Evolutionary conservation across 176 grass and related monocot genomes (phyloP).

Genomic region (Oryza brachyantha): DNA sequence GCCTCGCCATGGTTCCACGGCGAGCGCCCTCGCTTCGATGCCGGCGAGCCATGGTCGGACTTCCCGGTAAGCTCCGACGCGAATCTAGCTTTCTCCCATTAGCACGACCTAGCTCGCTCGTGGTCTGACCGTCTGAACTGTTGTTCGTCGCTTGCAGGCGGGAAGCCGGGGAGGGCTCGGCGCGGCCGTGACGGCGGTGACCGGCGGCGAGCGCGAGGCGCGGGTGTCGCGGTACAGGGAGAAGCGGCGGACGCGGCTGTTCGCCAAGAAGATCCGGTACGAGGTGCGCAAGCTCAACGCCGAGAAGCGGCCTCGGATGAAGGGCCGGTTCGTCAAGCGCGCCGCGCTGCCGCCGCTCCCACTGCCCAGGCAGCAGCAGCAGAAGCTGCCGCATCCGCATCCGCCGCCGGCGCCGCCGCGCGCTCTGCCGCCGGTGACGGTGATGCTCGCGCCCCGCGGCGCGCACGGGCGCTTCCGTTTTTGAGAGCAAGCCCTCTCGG

Average conservation of each 20-base stretch:
- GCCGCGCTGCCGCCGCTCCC: constrained; percentile 32
- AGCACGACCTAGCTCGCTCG: background rate
- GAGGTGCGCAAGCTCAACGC: constrained; percentile 99
- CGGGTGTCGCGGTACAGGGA: constrained; percentile 91
- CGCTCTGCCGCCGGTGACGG: constrained; percentile 24
- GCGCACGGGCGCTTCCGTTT: constrained; percentile 50
- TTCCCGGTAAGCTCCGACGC: constrained; percentile 42
- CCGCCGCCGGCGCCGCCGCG: constrained; percentile 9
- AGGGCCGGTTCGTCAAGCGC: constrained; percentile 95
- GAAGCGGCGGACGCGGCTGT: constrained; percentile 91
- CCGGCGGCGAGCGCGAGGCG: constrained; percentile 74
- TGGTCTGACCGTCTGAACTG: background rate
- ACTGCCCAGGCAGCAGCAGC: background rate
- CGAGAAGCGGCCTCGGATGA: constrained; percentile 97
- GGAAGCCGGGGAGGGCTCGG: constrained; percentile 16
- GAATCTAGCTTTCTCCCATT: background rate
- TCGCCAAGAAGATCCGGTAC: constrained; percentile 98
- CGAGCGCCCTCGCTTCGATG: constrained; percentile 51
- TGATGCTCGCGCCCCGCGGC: constrained; percentile 29
- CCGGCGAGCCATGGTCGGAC: constrained; percentile 53
- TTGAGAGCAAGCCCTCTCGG: constrained; percentile 29
- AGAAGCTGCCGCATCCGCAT: too few species aligned
- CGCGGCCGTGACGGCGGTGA: constrained; percentile 31
- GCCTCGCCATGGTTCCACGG: constrained; percentile 74
- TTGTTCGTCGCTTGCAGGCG: background rate